Base-by-base conservation (phyloP, 495 filamentous ascomycete species). In the Xylaria acuta region DNA sequence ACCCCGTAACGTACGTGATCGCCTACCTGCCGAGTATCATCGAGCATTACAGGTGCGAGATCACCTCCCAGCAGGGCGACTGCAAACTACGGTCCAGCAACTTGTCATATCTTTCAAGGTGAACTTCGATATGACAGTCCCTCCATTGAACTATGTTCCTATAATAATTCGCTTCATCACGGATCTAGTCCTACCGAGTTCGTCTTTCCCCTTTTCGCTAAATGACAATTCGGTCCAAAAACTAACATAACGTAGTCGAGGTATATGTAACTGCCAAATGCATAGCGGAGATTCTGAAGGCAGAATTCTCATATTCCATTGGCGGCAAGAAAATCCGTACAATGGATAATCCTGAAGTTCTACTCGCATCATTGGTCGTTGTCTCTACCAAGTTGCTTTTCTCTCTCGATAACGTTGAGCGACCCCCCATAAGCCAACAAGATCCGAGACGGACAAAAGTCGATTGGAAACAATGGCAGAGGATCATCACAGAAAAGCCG, bases 121-220 rank as follows among this genome's bases (percentile, higher is more conserved):
- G 56, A 88, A 92, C 36, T 95, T 92, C 76, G 88, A 87, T 22
- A 84, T 97, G 75, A 76, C 81, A 0, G 90, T 97, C 65, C 95
- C 96, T 1, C 81, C 88, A 0, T 74, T 97, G 47, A 97, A 97
- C 68, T 78, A 81, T 22, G 86, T 90, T 6, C 79, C 92, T 6
- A 74, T 97, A 22, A 78, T 94, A 11, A 89, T 91, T 69, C 86
- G 90, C 49, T 91, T 92, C 70, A 87, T 97, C 36, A 90, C 86
- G 72, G 86, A 92, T 58, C 84, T 98, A 32, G 89, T 91, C 11
- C 83, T 99, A 27, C 96, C 96, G 53, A 78, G 93, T 95, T 89
- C 71, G 88, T 77, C 34, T 40, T n/a, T 18, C 63, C 30, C 0
- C n/a, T 63, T 20, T 14, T 11, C n/a, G 3, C 2, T 41, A 22